A percentile compares a stretch with the other conserved stretches of the same genome.
Evolutionary conservation across 2,329 filamentous ascomycete species (phyloP).

Genomic region (Neonectria neomacrospora): DNA sequence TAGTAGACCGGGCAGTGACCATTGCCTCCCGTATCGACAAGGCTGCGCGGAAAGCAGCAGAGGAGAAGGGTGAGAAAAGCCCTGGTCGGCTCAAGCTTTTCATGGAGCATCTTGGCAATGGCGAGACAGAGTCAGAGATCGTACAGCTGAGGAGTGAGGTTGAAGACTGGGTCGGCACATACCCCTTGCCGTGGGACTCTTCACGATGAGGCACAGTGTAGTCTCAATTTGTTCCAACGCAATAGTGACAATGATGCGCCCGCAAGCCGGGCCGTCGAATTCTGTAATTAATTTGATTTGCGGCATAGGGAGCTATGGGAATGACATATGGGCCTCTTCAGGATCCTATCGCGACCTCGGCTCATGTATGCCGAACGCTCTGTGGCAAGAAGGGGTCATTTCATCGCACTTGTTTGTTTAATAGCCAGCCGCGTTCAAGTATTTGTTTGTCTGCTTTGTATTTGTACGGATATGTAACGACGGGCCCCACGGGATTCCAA

Average conservation of each 20-base stretch:
- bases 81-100: slow-evolving; percentile 74
- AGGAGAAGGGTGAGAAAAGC: slow-evolving; percentile 74
- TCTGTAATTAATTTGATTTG: slow-evolving; percentile 1
- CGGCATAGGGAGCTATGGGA: slow-evolving; percentile 7
- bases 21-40: slow-evolving; percentile 83
- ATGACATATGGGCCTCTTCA: background rate
- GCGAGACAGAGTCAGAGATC: slow-evolving; percentile 76
- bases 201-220: slow-evolving; percentile 38
- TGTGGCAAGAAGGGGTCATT: background rate
- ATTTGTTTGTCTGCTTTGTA: background rate
- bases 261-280: slow-evolving; percentile 5
- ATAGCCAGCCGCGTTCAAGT: background rate
- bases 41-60: slow-evolving; percentile 74
- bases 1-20: slow-evolving; percentile 84
- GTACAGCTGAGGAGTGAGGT: slow-evolving; percentile 79
- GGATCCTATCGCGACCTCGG: background rate
- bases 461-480: background rate
- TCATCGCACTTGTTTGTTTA: background rate
- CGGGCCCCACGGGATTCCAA: background rate
- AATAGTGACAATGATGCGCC: slow-evolving; percentile 5
- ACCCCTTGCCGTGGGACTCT: slow-evolving; percentile 74
- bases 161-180: slow-evolving; percentile 81
- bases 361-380: background rate
- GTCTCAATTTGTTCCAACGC: background rate
- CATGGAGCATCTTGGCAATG: slow-evolving; percentile 73